phyloP scores from a whole-genome alignment of 768 basidiomycete genomes.

The Calocybe indica region DNA sequence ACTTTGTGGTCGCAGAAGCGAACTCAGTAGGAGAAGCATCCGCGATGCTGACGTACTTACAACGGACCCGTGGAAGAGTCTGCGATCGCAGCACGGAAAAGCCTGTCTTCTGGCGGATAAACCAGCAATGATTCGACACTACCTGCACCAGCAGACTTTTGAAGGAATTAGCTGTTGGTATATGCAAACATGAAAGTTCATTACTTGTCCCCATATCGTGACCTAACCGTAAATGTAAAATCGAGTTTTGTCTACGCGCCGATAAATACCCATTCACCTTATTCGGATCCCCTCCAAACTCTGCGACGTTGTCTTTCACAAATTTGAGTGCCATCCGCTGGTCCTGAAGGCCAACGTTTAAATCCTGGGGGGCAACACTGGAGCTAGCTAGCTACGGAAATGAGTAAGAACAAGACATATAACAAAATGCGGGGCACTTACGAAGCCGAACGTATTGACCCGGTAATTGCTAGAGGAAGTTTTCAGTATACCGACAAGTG shows the following conservation, averaged over 20 bases:
- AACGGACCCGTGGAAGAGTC: conserved; percentile 52
- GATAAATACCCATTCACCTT: conserved; percentile 28
- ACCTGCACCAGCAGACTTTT: conserved; percentile 46
- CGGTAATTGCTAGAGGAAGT: conserved; percentile 42
- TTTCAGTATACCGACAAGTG: not conserved
- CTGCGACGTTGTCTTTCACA: conserved; percentile 57
- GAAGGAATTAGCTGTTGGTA: not conserved
- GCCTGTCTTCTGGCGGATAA: conserved; percentile 26
- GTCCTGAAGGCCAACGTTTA: conserved; percentile 58
- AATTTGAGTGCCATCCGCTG: conserved; percentile 54
- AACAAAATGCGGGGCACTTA: conserved; percentile 16
- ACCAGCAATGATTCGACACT: conserved; percentile 44
- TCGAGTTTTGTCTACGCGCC: not conserved
- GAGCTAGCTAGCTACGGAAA: conserved; percentile 36
- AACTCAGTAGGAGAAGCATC: not conserved
- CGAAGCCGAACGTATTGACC: conserved; percentile 53
- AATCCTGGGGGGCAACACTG: conserved; percentile 36
- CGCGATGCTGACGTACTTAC: conserved; percentile 21
- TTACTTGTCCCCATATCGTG: conserved; percentile 52
- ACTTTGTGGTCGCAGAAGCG: conserved; percentile 19
- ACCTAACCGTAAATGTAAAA: conserved; percentile 23
- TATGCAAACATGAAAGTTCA: not conserved
- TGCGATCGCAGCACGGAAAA: conserved; percentile 48
- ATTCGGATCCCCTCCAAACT: conserved; percentile 57
- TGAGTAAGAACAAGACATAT: not conserved